Percentiles rank a stretch among this genome's conserved stretches.
These are phyloP conservation scores for Fusarium mundagurra DNA, from an alignment of 2,329 filamentous ascomycete species.

Conservation along the genomic window DNA sequence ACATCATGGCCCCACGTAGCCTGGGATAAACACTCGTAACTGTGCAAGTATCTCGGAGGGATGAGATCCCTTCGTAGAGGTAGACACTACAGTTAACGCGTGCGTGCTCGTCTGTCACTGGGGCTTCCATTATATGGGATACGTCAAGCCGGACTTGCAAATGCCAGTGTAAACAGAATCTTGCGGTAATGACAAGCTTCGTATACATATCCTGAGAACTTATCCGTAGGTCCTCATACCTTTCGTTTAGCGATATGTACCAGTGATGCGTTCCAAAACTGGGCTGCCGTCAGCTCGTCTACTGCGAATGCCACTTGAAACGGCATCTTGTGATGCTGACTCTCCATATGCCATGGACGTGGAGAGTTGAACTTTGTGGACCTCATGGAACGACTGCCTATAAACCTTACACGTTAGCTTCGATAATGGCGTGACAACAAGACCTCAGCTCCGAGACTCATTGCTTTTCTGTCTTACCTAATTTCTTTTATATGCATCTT, in stretches of 20 bases:
- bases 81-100: background rate
- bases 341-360: background rate
- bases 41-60: rapidly evolving
- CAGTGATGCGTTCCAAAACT: background rate
- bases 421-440: background rate
- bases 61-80: background rate
- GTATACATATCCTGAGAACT: background rate
- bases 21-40: background rate
- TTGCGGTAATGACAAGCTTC: no score
- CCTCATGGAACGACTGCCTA: background rate
- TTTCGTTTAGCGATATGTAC: background rate
- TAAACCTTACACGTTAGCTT: background rate
- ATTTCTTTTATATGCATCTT: background rate
- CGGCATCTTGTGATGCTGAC: background rate
- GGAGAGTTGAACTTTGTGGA: background rate
- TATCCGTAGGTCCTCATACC: background rate
- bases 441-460: background rate
- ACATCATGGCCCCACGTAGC: background rate
- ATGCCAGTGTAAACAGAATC: no score
- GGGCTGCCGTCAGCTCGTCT: background rate
- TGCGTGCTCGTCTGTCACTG: background rate
- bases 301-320: background rate
- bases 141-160: background rate
- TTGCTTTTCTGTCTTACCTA: background rate
- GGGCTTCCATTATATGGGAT: background rate